Evolutionary conservation across 148 eudicot genomes (phyloP), one percentile per base, ranked within the genome.

Genomic region (Pouteria glomerata): DNA sequence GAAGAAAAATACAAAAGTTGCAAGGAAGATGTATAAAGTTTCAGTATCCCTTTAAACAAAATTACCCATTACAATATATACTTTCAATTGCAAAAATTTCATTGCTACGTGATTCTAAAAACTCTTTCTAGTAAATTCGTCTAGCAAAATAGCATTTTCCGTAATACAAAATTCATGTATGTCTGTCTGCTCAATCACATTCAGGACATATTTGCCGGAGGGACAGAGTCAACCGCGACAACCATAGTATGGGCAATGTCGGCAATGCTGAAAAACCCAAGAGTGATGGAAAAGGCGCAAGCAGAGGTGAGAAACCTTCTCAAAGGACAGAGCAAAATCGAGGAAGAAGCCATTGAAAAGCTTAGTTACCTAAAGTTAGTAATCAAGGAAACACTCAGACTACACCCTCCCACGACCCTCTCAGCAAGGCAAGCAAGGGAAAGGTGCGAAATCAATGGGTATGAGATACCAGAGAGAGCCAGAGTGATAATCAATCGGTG

Each of bases 341-440:
- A 75, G 1, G 79, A 74, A 60, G 58, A 67, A 13, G 75, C 50
- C 23, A 27, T 72, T 57, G 57, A 71, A 6, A 41, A 69, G 3
- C 57, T 78, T 8, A 63, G 44, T 53, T 82, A 66, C 75, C 52
- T 82, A 21, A 74, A 68, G 19, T 27, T 18, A 27, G 72, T 82
- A 13, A 75, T 82, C 52, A 69, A 82, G 63, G 85, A 82, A 62
- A 82, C 79, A 2, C 42, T 75, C 6, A 71, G 82, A 27, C 23
- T 75, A 15, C 79, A 75, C 33, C 80, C 82, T 10, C 73, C 82
- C 6, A 68, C 23, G 8, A 79, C 81, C 4, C 52, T 78, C 16
- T 61, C 68, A 19, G 80, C 80, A 21, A 75, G 77, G 29, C 77
- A 78, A 58, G 59, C 71, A n/a, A 75, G 70, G 4, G 52, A 78